Base-by-base conservation (phyloP, 2,329 filamentous ascomycete genomes). In the Chlorencoelia australis region DNA sequence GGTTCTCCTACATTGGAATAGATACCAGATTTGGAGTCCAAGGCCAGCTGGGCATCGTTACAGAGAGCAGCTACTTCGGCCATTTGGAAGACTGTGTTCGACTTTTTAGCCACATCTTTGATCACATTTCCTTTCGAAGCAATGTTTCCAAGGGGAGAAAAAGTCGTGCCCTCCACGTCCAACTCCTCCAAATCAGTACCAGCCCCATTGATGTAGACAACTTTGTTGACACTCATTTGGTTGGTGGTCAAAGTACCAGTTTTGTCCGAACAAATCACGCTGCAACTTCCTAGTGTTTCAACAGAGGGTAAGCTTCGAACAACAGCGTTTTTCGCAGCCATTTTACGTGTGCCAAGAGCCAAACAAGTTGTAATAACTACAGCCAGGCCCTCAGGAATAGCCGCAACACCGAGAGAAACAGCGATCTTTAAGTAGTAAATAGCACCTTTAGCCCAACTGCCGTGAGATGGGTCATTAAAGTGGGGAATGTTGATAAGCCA, bases 341-440 rank as follows among this genome's bases (percentile, higher is more conserved):
- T 98, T 66, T 94, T 96, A 47, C 91, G 79, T 4, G 93, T 98
- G 50, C 93, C 91, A 20, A 98, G 73, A 45, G 91, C 91, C 43
- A 98, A 68, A 61, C 91, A 98, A 19, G 91, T 96, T n/a, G 91
- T 98, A 50, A 98, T 98, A 48, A 98, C 93, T 35, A 96, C 91
- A 20, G 91, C 91, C 30, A 98, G 73, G 60, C 93, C 91, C 65
- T 98, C 91, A 0, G 91, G 91, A 55, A 98, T 98, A 48, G 93
- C 91, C 30, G 91, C 91, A 27, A 98, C 91, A 62, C 91, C 93
- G 24, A 98, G 82, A 33, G 91, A 98, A 27, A 98, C 93, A 27
- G 91, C 91, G 57, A 98, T 98, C 71, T 98, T 98, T 53, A 98
- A 76, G 63, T 98, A 98, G 71, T 98, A 98, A 55, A 98, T 96